Conservation (phyloP, 768 basidiomycete genomes). For the Myochromella boudieri region DNA sequence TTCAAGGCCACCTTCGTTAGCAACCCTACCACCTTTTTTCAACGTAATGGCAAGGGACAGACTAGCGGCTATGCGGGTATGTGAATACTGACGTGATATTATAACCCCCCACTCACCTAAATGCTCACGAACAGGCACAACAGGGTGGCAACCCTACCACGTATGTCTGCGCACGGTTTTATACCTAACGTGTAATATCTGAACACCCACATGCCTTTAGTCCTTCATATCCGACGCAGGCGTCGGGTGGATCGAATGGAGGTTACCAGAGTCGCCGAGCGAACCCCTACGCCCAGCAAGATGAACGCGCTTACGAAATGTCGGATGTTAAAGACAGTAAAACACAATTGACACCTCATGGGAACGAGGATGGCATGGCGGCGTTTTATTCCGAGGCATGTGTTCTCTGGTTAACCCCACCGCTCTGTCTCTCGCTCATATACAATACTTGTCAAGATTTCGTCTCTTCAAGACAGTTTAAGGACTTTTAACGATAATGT, state of each 20-base stretch:
- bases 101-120: slow-evolving; percentile 7
- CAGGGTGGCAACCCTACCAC: slow-evolving; percentile 52
- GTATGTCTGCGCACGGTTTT: slow-evolving; percentile 33
- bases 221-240: slow-evolving; percentile 68
- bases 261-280: slow-evolving; percentile 46
- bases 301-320: slow-evolving; percentile 70
- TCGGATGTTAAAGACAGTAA: slow-evolving; percentile 62
- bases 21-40: too few relatives aligned
- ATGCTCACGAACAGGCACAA: slow-evolving; percentile 51
- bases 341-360: slow-evolving; percentile 42
- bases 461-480: slow-evolving; percentile 71
- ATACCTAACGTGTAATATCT: slow-evolving; percentile 7
- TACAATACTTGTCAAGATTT: slow-evolving; percentile 48
- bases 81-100: slow-evolving; percentile 20
- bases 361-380: slow-evolving; percentile 56
- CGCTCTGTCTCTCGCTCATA: neutral
- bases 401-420: neutral
- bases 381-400: slow-evolving; percentile 75
- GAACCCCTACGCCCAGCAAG: slow-evolving; percentile 71
- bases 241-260: slow-evolving; percentile 47
- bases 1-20: too few relatives aligned
- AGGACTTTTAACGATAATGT: slow-evolving; percentile 71
- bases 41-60: slow-evolving; percentile 86
- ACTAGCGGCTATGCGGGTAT: slow-evolving; percentile 82
- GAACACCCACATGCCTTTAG: slow-evolving; percentile 29